A percentile compares a stretch with the other conserved stretches of the same genome.
These are phyloP conservation scores for Tillandsia leiboldiana DNA, from an alignment of 176 grass and related monocot species.

Conservation along the genomic window DNA sequence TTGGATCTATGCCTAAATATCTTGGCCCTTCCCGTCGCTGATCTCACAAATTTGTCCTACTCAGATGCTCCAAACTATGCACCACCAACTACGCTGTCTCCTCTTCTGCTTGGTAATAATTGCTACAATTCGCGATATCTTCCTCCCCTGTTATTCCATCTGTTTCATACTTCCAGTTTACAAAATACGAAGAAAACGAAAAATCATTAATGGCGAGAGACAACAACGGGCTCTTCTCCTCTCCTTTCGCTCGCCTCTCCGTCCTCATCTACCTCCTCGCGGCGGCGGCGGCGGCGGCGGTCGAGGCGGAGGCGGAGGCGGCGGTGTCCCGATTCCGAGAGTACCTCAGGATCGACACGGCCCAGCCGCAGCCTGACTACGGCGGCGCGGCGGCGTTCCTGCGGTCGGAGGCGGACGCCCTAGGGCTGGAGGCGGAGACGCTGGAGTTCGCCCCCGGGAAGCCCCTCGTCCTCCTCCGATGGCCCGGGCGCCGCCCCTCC, in stretches of 20 bases:
- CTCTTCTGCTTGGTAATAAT: too few relatives aligned
- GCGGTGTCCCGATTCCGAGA: conserved; percentile 76
- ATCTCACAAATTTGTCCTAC: too few relatives aligned
- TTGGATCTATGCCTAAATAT: too few relatives aligned
- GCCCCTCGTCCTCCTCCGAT: conserved; percentile 67
- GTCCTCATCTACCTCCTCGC: conserved; percentile 20
- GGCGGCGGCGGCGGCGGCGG: conserved; percentile 4
- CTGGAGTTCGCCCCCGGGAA: conserved; percentile 66
- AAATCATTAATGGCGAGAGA: too few relatives aligned
- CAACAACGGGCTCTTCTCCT: neutral
- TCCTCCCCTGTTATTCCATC: too few relatives aligned
- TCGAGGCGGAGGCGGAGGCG: conserved; percentile 19
- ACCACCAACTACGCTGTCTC: too few relatives aligned
- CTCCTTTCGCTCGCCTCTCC: conserved; percentile 6
- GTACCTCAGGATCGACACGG: conserved; percentile 93
- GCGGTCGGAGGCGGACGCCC: conserved; percentile 29
- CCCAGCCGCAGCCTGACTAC: conserved; percentile 76
- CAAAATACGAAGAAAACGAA: too few relatives aligned
- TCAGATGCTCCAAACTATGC: too few relatives aligned
- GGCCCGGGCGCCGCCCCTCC: conserved; percentile 48
- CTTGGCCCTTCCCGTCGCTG: too few relatives aligned
- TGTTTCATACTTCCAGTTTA: too few relatives aligned
- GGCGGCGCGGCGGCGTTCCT: conserved; percentile 53
- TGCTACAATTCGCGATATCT: too few relatives aligned
- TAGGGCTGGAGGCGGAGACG: conserved; percentile 50